Conservation (phyloP, 202 grass and related monocot species). For the Panicum virgatum region DNA sequence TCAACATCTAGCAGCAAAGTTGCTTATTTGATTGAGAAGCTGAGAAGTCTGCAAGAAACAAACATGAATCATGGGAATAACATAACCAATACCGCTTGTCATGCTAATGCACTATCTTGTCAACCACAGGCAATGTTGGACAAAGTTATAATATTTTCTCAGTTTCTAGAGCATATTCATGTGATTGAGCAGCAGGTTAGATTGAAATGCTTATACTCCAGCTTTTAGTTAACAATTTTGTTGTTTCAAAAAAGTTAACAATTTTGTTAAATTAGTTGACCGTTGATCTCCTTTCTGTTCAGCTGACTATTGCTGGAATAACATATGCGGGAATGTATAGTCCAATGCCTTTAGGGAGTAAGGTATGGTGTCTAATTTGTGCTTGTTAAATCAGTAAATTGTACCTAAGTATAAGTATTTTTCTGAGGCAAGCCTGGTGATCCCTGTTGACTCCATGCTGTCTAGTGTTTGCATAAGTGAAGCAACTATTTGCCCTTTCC, state of each 20-base stretch:
- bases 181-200: slow-evolving; percentile 93
- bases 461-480: neutral
- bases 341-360: slow-evolving; percentile 80
- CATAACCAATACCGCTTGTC: slow-evolving; percentile 33
- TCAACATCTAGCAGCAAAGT: slow-evolving; percentile 97
- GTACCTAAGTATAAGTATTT: neutral
- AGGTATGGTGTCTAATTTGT: slow-evolving; percentile 45
- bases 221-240: neutral
- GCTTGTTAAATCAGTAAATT: neutral
- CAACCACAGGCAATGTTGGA: slow-evolving; percentile 47
- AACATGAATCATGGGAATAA: slow-evolving; percentile 50
- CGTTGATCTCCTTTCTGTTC: slow-evolving; percentile 44
- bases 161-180: slow-evolving; percentile 98
- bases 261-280: slow-evolving; percentile 25
- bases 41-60: slow-evolving; percentile 65
- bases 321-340: slow-evolving; percentile 92
- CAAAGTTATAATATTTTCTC: slow-evolving; percentile 98
- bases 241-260: slow-evolving; percentile 2
- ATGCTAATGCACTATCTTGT: slow-evolving; percentile 35
- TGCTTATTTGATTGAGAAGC: slow-evolving; percentile 75
- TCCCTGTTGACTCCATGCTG: neutral
- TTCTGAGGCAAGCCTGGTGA: neutral
- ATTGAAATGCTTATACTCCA: slow-evolving; percentile 5
- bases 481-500: neutral
- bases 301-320: slow-evolving; percentile 84